phyloP scores from a whole-genome alignment of 371 early-diverging fungal species.

The Circinella minor region DNA sequence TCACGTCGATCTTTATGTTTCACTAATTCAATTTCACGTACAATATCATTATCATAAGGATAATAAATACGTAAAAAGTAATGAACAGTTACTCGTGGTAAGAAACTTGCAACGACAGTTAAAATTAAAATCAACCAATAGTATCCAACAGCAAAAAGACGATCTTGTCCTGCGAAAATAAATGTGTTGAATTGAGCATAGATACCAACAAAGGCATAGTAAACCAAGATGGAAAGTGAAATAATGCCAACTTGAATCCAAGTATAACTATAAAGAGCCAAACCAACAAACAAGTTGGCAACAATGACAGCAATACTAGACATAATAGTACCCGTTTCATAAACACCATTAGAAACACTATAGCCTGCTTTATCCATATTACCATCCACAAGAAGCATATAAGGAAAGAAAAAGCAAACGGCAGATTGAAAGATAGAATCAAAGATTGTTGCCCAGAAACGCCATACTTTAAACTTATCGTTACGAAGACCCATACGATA shows the following conservation, averaged over 20 bases:
- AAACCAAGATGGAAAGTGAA: slow-evolving; percentile 54
- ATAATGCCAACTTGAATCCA: slow-evolving; percentile 71
- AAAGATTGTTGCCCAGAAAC: slow-evolving; percentile 83
- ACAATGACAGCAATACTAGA: slow-evolving; percentile 77
- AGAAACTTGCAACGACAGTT: slow-evolving; percentile 48
- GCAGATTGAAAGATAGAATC: slow-evolving; percentile 92
- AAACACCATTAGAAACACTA: slow-evolving; percentile 62
- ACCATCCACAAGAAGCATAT: slow-evolving; percentile 57
- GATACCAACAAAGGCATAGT: slow-evolving; percentile 52
- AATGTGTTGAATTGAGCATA: slow-evolving; percentile 52
- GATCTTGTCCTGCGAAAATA: slow-evolving; percentile 49
- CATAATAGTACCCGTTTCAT: slow-evolving; percentile 81
- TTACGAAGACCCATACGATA: slow-evolving; percentile 88
- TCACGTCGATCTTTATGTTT: slow-evolving; percentile 17
- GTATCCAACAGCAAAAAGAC: slow-evolving; percentile 48
- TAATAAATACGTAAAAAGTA: slow-evolving; percentile 50
- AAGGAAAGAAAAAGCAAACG: slow-evolving; percentile 81
- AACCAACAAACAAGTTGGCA: slow-evolving; percentile 82
- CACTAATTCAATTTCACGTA: slow-evolving; percentile 61
- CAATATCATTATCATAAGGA: slow-evolving; percentile 71
- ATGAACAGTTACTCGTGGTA: slow-evolving; percentile 57
- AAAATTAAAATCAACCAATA: slow-evolving; percentile 62
- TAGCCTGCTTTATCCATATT: slow-evolving; percentile 56
- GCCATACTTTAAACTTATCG: slow-evolving; percentile 79
- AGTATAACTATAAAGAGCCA: slow-evolving; percentile 80